phyloP scores from a whole-genome alignment of 768 basidiomycete species.

The Lentinus tigrinus region DNA sequence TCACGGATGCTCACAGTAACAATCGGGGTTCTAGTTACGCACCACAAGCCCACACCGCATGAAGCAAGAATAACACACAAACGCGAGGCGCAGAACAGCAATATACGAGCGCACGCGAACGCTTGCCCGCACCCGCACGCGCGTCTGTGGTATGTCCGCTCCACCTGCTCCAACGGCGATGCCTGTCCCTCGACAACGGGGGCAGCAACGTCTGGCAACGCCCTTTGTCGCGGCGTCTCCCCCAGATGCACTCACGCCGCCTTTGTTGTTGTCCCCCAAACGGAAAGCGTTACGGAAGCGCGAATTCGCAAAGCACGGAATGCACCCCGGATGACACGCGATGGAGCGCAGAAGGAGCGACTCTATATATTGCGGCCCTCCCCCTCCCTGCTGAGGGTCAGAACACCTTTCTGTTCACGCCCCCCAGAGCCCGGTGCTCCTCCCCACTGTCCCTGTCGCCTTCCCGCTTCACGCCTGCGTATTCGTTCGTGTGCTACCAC shows the following conservation, averaged over 20 bases:
- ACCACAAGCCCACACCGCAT: too few relatives aligned
- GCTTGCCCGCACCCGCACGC: background rate
- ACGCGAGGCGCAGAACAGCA: background rate
- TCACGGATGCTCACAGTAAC: background rate
- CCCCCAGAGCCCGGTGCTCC: conserved; percentile 20
- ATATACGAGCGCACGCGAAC: background rate
- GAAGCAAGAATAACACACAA: background rate
- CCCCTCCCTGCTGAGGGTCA: conserved; percentile 3
- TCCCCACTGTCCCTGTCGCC: background rate
- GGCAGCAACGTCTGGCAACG: background rate
- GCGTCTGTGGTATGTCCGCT: background rate
- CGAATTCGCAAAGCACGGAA: background rate
- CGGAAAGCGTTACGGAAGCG: too few relatives aligned
- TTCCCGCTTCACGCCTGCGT: background rate
- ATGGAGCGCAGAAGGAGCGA: background rate
- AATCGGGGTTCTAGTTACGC: background rate
- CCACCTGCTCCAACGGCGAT: conserved; percentile 18
- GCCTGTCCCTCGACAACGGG: conserved; percentile 15
- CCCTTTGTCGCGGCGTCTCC: background rate
- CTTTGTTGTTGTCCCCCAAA: background rate
- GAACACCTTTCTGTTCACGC: conserved; percentile 6
- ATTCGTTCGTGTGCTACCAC: conserved; percentile 4
- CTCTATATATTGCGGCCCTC: background rate
- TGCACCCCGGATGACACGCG: background rate
- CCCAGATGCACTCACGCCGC: background rate